Conservation (phyloP, 495 filamentous ascomycete genomes). For the Penicillium bovifimosum region DNA sequence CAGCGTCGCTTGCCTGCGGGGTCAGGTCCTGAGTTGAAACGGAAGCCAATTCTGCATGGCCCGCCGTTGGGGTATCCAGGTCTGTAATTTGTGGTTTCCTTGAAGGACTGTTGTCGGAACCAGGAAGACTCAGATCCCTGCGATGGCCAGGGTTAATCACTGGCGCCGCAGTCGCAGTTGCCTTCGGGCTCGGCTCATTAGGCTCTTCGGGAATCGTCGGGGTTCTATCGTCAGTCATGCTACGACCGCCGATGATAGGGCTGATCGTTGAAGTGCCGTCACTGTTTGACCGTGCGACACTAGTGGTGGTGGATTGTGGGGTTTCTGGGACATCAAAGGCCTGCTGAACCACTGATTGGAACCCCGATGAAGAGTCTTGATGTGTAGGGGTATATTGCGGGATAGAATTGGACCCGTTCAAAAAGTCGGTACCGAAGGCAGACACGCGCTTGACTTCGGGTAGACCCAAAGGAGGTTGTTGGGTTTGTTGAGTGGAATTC, state of each 20-base stretch:
- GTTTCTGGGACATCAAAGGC: slow-evolving; percentile 64
- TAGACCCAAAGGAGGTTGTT: slow-evolving; percentile 32
- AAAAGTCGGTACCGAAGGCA: slow-evolving; percentile 51
- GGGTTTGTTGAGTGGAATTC: slow-evolving; percentile 1
- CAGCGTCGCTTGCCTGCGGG: slow-evolving; percentile 3
- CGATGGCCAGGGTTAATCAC: slow-evolving; percentile 53
- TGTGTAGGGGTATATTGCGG: slow-evolving; percentile 12
- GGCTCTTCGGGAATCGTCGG: slow-evolving; percentile 56
- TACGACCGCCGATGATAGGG: slow-evolving; percentile 57
- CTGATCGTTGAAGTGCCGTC: slow-evolving; percentile 61
- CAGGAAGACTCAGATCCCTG: slow-evolving; percentile 57
- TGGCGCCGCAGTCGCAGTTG: slow-evolving; percentile 7
- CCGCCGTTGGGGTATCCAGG: slow-evolving; percentile 35
- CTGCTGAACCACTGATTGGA: slow-evolving; percentile 62
- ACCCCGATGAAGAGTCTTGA: slow-evolving; percentile 49
- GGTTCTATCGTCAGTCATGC: slow-evolving; percentile 39
- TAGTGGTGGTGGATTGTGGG: slow-evolving; percentile 46
- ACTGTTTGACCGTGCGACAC: slow-evolving; percentile 55
- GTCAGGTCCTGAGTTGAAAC: slow-evolving; percentile 17
- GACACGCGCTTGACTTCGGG: slow-evolving; percentile 63
- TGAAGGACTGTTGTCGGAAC: slow-evolving; percentile 57
- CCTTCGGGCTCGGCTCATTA: slow-evolving; percentile 29
- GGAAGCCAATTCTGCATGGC: slow-evolving; percentile 40
- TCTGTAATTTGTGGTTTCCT: slow-evolving; percentile 49
- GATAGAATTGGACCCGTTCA: slow-evolving; percentile 12